phyloP scores from a whole-genome alignment of 2,329 filamentous ascomycete species.

The Fusarium globosum region DNA sequence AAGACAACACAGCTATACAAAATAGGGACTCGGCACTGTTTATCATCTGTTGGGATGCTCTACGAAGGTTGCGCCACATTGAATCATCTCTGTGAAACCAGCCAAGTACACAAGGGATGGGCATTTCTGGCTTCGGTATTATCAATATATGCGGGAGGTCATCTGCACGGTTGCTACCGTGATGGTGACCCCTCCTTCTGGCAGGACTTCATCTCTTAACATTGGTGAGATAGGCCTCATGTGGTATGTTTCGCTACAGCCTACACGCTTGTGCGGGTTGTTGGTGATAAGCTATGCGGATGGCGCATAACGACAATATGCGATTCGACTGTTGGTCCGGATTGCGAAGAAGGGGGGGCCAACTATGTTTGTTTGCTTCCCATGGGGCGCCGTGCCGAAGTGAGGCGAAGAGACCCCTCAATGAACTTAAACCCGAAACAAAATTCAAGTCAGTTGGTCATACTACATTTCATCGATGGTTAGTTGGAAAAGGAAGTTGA shows the following conservation, averaged over 20 bases:
- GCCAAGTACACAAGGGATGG: conserved; percentile 17
- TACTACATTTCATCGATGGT: conserved; percentile 1
- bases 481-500: conserved; percentile 5
- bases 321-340: conserved; percentile 37
- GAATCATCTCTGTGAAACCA: conserved; percentile 34
- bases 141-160: conserved; percentile 24
- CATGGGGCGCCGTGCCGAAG: conserved; percentile 14
- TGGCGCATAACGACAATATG: conserved; percentile 28
- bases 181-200: conserved; percentile 18
- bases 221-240: conserved; percentile 13
- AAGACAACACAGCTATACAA: neutral
- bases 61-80: conserved; percentile 23
- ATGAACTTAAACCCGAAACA: conserved; percentile 6
- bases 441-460: conserved; percentile 2
- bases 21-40: conserved; percentile 22
- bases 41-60: conserved; percentile 31
- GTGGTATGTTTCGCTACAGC: conserved; percentile 18
- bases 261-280: conserved; percentile 28
- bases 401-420: conserved; percentile 4
- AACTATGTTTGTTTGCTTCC: conserved; percentile 31
- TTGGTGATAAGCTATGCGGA: conserved; percentile 41
- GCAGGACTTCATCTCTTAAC: conserved; percentile 1
- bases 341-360: conserved; percentile 12
- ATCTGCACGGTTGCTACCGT: conserved; percentile 31
- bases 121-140: conserved; percentile 11